Evolutionary conservation across 1,284 basidiomycete species (phyloP).

Genomic region (Puccinia hordei): DNA sequence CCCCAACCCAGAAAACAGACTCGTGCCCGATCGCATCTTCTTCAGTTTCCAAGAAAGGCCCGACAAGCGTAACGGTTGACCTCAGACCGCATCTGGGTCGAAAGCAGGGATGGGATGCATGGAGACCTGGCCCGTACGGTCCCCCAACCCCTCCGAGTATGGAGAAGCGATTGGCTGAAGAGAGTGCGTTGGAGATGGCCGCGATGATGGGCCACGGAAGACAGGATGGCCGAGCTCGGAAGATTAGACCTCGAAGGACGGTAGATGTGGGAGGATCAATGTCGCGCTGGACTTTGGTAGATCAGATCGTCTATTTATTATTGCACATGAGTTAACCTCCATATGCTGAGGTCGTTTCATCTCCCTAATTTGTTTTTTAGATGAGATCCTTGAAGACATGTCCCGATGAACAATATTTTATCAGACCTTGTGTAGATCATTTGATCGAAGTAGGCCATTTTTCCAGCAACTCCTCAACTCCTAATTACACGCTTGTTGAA

Average conservation of each 20-base stretch:
- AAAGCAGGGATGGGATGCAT: slow-evolving; percentile 43
- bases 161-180: slow-evolving; percentile 41
- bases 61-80: slow-evolving; percentile 17
- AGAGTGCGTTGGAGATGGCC: slow-evolving; percentile 47
- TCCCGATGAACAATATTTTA: slow-evolving; percentile 48
- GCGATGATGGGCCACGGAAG: slow-evolving; percentile 45
- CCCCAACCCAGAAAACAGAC: not conserved
- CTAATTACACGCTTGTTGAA: not conserved
- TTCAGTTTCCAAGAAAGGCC: slow-evolving; percentile 5
- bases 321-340: not conserved
- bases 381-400: slow-evolving; percentile 46
- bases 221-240: slow-evolving; percentile 46
- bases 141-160: slow-evolving; percentile 43
- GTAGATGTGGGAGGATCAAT: slow-evolving; percentile 49
- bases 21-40: not conserved
- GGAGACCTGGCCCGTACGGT: slow-evolving; percentile 44
- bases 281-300: slow-evolving; percentile 39
- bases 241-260: slow-evolving; percentile 47
- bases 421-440: slow-evolving; percentile 52
- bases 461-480: no score
- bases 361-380: not conserved
- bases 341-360: not conserved
- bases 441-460: slow-evolving; percentile 55
- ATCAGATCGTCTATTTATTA: not conserved
- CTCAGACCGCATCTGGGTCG: slow-evolving; percentile 25